Evolutionary conservation across 257 asterid species (phyloP), one percentile per base, ranked within the genome.

Genomic region (Plantago ovata): DNA sequence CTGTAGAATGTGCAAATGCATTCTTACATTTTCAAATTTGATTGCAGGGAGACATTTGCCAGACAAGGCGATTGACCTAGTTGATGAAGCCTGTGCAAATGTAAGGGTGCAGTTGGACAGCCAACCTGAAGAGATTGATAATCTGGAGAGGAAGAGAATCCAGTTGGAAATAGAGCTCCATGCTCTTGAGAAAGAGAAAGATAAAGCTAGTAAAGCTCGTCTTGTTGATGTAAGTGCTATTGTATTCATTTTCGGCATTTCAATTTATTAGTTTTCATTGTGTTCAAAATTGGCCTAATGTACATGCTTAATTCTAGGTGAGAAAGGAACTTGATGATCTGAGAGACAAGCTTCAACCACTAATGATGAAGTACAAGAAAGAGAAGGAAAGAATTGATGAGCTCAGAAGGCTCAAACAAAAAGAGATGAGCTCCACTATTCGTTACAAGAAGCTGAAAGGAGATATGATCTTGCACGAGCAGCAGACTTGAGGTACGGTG

Each of bases 401-500:
- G 68, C 87, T 93, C 12, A 72, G 98, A 0, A 70, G 89, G 9
- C 75, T 93, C 8, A 93, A 83, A 19, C 90, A 78, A 23, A 82
- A 59, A 65, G 97, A 18, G 97, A 93, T 3, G 96, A 93, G 67
- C 86, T 84, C 8, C 15, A 11, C 10, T 76, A 72, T n/a, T 84
- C 95, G 15, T 58, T 89, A 40, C 91, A 86, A 65, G 98, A 93
- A 73, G 95, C 98, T 24, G 96, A 93, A 65, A 80, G 97, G 77
- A 66, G 98, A 64, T 89, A 83, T 9, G 97, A 93, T 67, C 94
- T 93, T 39, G 95, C 97, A 1, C 72, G 98, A 61, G 94, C 95
- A 15, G 97, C 97, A 3, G 96, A 93, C 69, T 65, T 93, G 73
- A 81, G 77, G 67, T 93, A 86, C 21, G 97, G 96, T 43, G 97